phyloP scores from a whole-genome alignment of 2,329 filamentous ascomycete genomes.

The Xylariaceae sp. region DNA sequence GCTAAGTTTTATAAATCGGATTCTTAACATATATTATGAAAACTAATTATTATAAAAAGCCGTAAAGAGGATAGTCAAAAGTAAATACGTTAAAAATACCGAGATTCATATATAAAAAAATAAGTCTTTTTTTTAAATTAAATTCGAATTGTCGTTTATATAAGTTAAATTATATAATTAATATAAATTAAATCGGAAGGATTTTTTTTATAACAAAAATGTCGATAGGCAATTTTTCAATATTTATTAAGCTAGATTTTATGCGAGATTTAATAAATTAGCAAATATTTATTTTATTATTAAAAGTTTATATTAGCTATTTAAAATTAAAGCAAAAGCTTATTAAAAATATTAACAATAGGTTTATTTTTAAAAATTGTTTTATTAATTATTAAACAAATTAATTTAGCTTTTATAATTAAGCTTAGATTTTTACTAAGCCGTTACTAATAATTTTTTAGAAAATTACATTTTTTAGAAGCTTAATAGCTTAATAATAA shows the following conservation, averaged over 20 bases:
- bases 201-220: neutral
- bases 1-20: too few relatives aligned
- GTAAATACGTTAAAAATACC: too few relatives aligned
- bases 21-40: too few relatives aligned
- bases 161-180: neutral
- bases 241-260: neutral
- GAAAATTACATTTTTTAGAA: too few relatives aligned
- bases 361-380: neutral
- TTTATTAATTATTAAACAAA: neutral
- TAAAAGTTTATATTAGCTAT: neutral
- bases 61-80: too few relatives aligned
- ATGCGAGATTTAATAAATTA: neutral
- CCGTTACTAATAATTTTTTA: too few relatives aligned
- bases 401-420: neutral
- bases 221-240: neutral
- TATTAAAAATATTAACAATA: neutral
- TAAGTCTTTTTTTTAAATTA: neutral
- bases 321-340: neutral
- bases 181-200: neutral
- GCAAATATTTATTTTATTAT: neutral
- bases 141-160: neutral
- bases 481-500: too few relatives aligned
- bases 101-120: neutral
- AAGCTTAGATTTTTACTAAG: too few relatives aligned
- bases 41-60: too few relatives aligned